A percentile compares a stretch with the other conserved stretches of the same genome.
Evolutionary conservation across 2,329 filamentous ascomycete species (phyloP).

Genomic region (Talaromyces sp.): DNA sequence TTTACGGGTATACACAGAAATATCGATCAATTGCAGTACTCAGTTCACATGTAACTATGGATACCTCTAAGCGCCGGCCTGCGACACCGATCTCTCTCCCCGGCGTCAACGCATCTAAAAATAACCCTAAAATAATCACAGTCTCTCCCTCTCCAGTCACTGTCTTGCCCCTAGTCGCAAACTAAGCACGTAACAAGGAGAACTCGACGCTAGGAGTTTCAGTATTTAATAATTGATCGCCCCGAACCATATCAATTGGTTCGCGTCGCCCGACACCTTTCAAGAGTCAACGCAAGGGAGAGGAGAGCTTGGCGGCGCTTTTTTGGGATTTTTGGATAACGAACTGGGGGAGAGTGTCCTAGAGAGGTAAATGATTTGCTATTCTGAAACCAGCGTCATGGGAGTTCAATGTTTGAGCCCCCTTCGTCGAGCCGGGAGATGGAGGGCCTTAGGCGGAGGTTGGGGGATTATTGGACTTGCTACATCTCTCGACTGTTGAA

Average conservation of each 20-base stretch:
- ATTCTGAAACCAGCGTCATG: neutral
- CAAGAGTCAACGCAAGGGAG: neutral
- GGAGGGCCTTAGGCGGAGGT: neutral
- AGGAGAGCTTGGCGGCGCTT: neutral
- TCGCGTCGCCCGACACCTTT: neutral
- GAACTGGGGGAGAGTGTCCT: neutral
- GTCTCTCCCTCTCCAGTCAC: neutral
- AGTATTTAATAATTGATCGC: neutral
- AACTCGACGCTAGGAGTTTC: neutral
- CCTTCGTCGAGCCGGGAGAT: neutral
- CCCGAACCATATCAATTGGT: neutral
- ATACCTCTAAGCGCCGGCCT: neutral
- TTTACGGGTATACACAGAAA: too few relatives aligned
- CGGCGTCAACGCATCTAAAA: neutral
- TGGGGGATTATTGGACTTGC: neutral
- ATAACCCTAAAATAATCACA: neutral
- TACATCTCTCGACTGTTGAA: neutral
- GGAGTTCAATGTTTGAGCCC: neutral
- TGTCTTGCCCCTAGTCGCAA: neutral
- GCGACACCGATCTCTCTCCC: neutral
- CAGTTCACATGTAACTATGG: neutral
- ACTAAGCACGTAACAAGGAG: neutral
- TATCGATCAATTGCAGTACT: too few relatives aligned
- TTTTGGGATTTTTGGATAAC: neutral
- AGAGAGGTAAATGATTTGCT: neutral